These are phyloP conservation scores for Neocallimastix lanati DNA, from an alignment of 192 early-diverging fungal species.

Conservation along the genomic window DNA sequence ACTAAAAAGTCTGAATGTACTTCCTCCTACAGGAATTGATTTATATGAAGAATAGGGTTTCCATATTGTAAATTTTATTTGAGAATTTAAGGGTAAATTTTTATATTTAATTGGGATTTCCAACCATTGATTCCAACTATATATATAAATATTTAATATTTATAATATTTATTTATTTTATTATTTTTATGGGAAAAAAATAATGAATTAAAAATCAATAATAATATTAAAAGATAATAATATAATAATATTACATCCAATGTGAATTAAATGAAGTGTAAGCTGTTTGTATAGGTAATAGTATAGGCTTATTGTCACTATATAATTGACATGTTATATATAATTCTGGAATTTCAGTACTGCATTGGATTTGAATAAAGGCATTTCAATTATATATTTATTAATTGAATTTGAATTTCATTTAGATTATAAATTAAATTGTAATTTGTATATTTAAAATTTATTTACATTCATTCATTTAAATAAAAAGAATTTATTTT, in stretches of 20 bases:
- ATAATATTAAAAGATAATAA: no score
- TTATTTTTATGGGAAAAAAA: no score
- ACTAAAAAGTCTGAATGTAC: conserved; percentile 65
- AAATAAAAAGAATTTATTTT: no score
- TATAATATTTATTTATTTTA: no score
- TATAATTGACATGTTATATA: not conserved
- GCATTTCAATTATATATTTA: no score
- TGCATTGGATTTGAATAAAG: no score
- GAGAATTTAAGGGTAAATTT: conserved; percentile 56
- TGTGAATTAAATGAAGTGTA: not conserved
- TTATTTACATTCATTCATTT: no score
- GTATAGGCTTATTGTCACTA: not conserved
- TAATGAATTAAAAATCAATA: no score
- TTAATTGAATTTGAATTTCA: no score
- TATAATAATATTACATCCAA: not conserved
- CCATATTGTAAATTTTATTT: conserved; percentile 62
- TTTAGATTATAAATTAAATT: no score
- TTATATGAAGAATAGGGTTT: conserved; percentile 56
- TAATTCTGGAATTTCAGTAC: not conserved
- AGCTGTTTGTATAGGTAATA: not conserved
- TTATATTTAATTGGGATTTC: conserved; percentile 68
- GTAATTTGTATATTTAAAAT: no score
- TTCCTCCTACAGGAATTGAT: conserved; percentile 51
- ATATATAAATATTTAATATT: no score
- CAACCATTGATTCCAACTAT: conserved; percentile 91